A percentile compares a stretch with the other conserved stretches of the same genome.
Evolutionary conservation across 768 basidiomycete genomes (phyloP).

Genomic region (Suillus spraguei): DNA sequence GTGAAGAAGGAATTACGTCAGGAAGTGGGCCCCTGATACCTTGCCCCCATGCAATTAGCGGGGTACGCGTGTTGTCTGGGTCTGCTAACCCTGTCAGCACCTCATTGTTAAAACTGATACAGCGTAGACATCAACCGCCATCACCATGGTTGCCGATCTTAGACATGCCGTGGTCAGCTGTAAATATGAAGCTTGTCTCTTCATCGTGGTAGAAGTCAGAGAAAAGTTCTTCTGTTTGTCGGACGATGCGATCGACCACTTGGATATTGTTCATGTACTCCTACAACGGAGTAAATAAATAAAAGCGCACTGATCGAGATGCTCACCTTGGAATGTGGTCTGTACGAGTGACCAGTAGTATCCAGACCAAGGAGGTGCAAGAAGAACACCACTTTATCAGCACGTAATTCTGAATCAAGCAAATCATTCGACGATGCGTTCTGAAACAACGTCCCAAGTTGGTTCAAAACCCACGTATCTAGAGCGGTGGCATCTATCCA

Average conservation of each 20-base stretch:
- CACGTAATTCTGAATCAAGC: conserved; percentile 54
- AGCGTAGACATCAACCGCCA: conserved; percentile 56
- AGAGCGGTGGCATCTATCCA: conserved; percentile 69
- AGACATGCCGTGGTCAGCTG: conserved; percentile 92
- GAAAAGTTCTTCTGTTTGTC: conserved; percentile 62
- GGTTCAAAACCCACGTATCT: conserved; percentile 79
- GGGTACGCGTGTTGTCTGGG: conserved; percentile 87
- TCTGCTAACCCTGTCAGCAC: conserved; percentile 44
- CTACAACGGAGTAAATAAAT: conserved; percentile 33
- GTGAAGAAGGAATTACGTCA: conserved; percentile 55
- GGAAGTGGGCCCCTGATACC: conserved; percentile 73
- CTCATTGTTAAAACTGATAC: conserved; percentile 4
- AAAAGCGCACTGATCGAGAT: conserved; percentile 4
- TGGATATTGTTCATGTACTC: conserved; percentile 88
- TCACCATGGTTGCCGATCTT: conserved; percentile 89
- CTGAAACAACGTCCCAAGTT: conserved; percentile 58
- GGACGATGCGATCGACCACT: conserved; percentile 76
- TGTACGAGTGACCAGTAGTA: conserved; percentile 84
- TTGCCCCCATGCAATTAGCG: conserved; percentile 80
- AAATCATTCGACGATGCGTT: conserved; percentile 59
- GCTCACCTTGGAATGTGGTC: conserved; percentile 73
- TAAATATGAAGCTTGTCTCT: conserved; percentile 78
- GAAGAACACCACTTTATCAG: conserved; percentile 73
- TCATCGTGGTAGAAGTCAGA: conserved; percentile 65
- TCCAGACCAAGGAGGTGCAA: conserved; percentile 84